Conservation (phyloP, 2,329 filamentous ascomycete species). For the Mycocentrospora acerina region DNA sequence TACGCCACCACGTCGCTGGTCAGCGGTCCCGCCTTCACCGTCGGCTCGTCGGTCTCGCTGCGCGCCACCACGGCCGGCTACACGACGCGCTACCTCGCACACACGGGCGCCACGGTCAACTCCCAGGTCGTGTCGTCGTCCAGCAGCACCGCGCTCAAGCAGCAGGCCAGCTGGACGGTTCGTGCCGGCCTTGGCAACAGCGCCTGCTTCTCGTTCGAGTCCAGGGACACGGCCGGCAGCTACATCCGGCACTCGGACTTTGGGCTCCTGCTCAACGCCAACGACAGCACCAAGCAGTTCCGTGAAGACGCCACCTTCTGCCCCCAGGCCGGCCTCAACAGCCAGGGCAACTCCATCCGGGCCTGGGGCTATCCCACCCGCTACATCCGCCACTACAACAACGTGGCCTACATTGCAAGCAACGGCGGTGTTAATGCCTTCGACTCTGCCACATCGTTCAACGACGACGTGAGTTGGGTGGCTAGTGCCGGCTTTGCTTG, state of each 20-base stretch:
- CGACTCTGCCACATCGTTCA: constrained; percentile 53
- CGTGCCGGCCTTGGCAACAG: constrained; percentile 58
- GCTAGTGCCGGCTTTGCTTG: constrained; percentile 6
- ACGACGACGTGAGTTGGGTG: constrained; percentile 55
- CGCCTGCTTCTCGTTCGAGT: constrained; percentile 64
- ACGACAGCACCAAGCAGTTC: constrained; percentile 60
- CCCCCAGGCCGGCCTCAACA: constrained; percentile 54
- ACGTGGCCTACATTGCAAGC: constrained; percentile 52
- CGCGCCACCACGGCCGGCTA: constrained; percentile 58
- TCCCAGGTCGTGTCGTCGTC: constrained; percentile 58
- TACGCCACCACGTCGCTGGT: constrained; percentile 54
- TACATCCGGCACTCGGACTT: constrained; percentile 61
- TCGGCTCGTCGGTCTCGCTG: constrained; percentile 56
- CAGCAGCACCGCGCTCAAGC: constrained; percentile 52
- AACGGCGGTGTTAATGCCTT: constrained; percentile 60
- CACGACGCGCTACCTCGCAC: constrained; percentile 57
- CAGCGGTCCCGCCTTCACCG: constrained; percentile 51
- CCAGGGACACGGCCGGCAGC: constrained; percentile 58
- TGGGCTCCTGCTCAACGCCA: constrained; percentile 50
- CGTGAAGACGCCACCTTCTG: constrained; percentile 66
- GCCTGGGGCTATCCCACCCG: constrained; percentile 64
- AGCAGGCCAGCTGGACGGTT: constrained; percentile 61
- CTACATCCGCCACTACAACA: constrained; percentile 58
- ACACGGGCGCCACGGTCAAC: constrained; percentile 54
- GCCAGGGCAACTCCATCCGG: constrained; percentile 55